Base-by-base conservation (phyloP, 768 basidiomycete genomes). In the Mycena albidolilacea region DNA sequence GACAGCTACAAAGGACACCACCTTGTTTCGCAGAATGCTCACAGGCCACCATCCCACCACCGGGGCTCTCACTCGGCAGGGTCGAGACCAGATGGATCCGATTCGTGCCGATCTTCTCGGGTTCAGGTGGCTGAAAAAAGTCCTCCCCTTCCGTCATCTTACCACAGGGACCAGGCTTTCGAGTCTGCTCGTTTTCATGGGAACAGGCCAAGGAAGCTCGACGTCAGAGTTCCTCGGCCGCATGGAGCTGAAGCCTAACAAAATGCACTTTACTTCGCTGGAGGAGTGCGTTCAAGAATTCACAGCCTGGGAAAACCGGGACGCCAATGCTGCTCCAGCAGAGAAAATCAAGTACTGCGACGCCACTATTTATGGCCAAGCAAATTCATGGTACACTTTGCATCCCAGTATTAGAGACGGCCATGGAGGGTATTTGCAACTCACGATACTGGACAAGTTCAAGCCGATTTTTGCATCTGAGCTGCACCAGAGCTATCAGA, bases 391-490 rank as follows among this genome's bases (percentile, higher is more conserved):
- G 46, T 48, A 48, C 15, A 48, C 14, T 15, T 15, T 48, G 1
- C 12, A 14, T 14, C 46, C 46, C 46, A 48, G 46, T 19, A 1
- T 48, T 19, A 30, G 30, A 3, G 30, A 30, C 30, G 30, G 30
- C 30, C 30, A 30, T 30, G 30, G 30, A 30, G 30, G 30, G 3
- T 30, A 30, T 30, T 30, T 30, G 30, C 30, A 59, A 23, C 44
- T 74, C 5, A 62, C 65, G 0, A 21, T 67, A 1, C 12, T 3
- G 5, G 65, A 74, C 17, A 74, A 74, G 38, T 67, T 74, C 10
- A 38, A 19, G 21, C 69, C 73, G 2, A 41, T 30, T 10, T 74
- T 74, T n/a, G 1, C 30, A 0, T 23, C 10, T 1, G 59, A 70
- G 30, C 59, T 70, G 1, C 48, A 55, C 14, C 30, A 44, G 0